Base-by-base conservation (phyloP, 805 yeast species). In the Kuraishia borneana region DNA sequence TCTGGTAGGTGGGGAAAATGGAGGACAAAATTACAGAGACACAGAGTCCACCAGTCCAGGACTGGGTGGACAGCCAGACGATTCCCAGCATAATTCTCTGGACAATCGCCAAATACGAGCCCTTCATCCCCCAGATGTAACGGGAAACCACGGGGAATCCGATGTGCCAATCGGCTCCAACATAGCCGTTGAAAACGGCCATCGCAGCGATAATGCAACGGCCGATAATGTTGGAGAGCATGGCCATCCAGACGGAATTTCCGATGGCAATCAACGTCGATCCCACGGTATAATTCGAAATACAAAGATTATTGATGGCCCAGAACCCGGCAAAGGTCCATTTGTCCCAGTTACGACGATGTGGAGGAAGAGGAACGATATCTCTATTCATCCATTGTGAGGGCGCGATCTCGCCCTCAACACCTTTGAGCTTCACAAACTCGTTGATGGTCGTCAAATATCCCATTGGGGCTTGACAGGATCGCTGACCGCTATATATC, bases 111-210 rank as follows among this genome's bases (percentile, higher is more conserved):
- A 68, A 36, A 30, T 48, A 54, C 4, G 68, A 57, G 3, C 74
- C 73, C 38, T 56, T 48, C 25, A 66, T 53, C 7, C 77, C 76
- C 51, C 64, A 70, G 0, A 64, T 50, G 31, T 60, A 56, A 33
- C 76, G 48, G 18, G 60, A 53, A 34, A 56, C 55, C 8, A 70
- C 56, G 3, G 75, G 61, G 41, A 57, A 70, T 1, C 75, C 73
- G 28, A 70, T 55, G 46, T 68, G 73, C 55, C 63, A 70, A 31
- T 66, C 61, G 13, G 52, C 46, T 30, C 77, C 77, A 1, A 68
- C 71, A 33, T 54, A 59, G 14, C 70, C 62, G 44, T 68, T 68
- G 9, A 67, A 58, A 26, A 65, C 42, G 12, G 75, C 65, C 37
- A 63, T 58, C 4, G 54, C 13, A 28, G 64, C 51, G 12, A 71